These are phyloP conservation scores for Santalum album DNA, from an alignment of 164 flowering plant species.

Conservation along the genomic window DNA sequence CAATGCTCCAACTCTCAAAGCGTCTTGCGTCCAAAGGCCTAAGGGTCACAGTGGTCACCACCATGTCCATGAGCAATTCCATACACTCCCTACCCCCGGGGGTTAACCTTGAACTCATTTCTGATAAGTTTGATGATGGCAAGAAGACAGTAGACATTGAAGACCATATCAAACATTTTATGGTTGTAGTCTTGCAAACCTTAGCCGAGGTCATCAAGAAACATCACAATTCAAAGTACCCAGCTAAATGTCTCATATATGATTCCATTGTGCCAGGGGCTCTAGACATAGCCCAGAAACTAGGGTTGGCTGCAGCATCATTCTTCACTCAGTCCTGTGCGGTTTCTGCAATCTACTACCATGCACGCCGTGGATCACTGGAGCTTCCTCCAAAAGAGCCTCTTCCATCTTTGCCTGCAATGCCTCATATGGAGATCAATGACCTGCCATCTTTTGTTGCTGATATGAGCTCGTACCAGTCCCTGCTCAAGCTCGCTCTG, in stretches of 20 bases:
- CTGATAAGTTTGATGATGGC: not conserved
- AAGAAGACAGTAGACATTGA: not conserved
- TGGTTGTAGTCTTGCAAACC: not conserved
- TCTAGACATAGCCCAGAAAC: constrained; percentile 21
- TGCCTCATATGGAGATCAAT: constrained; percentile 19
- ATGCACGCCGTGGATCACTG: constrained; percentile 8
- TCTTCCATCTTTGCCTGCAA: constrained; percentile 14
- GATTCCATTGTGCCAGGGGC: constrained; percentile 42
- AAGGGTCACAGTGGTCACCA: constrained; percentile 2
- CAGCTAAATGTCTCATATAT: not conserved
- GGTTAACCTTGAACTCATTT: not conserved
- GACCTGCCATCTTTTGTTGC: constrained; percentile 37
- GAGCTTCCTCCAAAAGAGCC: constrained; percentile 8
- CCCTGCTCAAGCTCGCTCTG: not conserved
- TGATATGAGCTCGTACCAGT: constrained; percentile 10
- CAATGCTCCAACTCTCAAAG: constrained; percentile 8
- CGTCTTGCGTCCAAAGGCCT: constrained; percentile 1
- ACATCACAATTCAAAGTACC: not conserved
- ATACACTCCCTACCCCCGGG: not conserved
- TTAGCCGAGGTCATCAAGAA: not conserved
- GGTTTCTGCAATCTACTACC: constrained; percentile 23
- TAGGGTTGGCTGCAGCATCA: constrained; percentile 30
- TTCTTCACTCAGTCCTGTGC: constrained; percentile 43
- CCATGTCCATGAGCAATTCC: not conserved
- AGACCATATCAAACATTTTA: not conserved